Base-by-base conservation (phyloP, 768 basidiomycete species). In the Boletus subcaerulescens region DNA sequence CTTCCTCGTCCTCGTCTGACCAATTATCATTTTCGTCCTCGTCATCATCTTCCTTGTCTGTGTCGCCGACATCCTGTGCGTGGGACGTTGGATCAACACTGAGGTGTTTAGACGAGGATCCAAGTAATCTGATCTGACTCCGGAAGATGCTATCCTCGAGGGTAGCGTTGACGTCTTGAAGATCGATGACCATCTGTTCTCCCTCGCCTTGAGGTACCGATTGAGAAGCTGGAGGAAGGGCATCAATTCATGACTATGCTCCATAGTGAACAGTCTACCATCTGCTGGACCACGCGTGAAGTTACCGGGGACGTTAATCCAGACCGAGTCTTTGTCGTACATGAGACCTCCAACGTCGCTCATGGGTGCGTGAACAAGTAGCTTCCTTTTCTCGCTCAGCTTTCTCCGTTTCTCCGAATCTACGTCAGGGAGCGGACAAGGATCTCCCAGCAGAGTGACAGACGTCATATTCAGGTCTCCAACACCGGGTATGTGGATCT, bases 261-360 rank as follows among this genome's bases (percentile, higher is more conserved):
- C 22, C n/a, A 18, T 33, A 22, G 29, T 33, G 29, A 18, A 36
- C 29, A 18, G 62, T 80, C 51, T 64, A 87, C 88, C 79, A 55
- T 87, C 85, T 8, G 72, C 73, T 60, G 82, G 84, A n/a, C 84
- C 86, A 56, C 87, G 78, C 14, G 91, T 87, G 68, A 99, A 99
- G 65, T 82, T 96, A 1, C 97, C 97, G 13, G 93, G 90, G 11
- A 98, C 95, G 69, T 98, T 98, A 60, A 99, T 88, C 80, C 91
- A 99, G 3, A 99, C 95, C 0, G 94, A 93, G 66, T 98, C 96
- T 71, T 98, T 98, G 76, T 99, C 97, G 67, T 96, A 98, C 73
- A 91, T 84, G 51, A 99, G 84, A 3, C 96, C 97, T 12, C 96
- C 96, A 2, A 98, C 88, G 65, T 98, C 96, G 70, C 94, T 97